phyloP scores from a whole-genome alignment of 2,329 filamentous ascomycete genomes.

The Trichophyton simii region DNA sequence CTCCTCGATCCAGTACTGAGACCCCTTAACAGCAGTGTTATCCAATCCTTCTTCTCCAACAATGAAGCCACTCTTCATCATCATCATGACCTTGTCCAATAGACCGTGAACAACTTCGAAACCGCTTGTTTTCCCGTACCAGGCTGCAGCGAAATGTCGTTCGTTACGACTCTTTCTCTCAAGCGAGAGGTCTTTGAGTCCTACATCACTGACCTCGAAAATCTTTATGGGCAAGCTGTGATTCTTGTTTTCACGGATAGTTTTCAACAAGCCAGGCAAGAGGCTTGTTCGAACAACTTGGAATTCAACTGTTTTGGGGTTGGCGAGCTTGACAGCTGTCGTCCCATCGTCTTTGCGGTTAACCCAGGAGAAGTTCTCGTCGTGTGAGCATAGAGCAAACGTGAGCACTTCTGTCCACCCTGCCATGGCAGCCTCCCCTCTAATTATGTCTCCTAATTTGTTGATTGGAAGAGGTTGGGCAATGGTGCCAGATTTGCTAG shows the following conservation, averaged over 20 bases:
- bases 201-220: conserved; percentile 83
- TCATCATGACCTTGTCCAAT: conserved; percentile 79
- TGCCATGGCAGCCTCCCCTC: conserved; percentile 78
- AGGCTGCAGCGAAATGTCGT: conserved; percentile 89
- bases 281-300: conserved; percentile 83
- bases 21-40: conserved; percentile 44
- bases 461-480: conserved; percentile 82
- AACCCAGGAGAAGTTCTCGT: conserved; percentile 94
- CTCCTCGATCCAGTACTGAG: conserved; percentile 89
- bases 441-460: conserved; percentile 85
- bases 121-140: conserved; percentile 84
- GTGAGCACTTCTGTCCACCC: conserved; percentile 96
- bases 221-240: conserved; percentile 82
- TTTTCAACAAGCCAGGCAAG: conserved; percentile 81
- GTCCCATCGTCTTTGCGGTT: conserved; percentile 79
- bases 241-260: conserved; percentile 82
- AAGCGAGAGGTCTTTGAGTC: conserved; percentile 67
- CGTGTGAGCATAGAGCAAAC: conserved; percentile 89
- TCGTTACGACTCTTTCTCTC: conserved; percentile 89
- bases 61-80: conserved; percentile 75
- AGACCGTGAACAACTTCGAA: conserved; percentile 95
- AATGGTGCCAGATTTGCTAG: conserved; percentile 73
- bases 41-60: conserved; percentile 59
- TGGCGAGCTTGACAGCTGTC: conserved; percentile 71
- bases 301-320: conserved; percentile 87